These are phyloP conservation scores for Salix brachista DNA, from an alignment of 345 rosid species.

Conservation along the genomic window DNA sequence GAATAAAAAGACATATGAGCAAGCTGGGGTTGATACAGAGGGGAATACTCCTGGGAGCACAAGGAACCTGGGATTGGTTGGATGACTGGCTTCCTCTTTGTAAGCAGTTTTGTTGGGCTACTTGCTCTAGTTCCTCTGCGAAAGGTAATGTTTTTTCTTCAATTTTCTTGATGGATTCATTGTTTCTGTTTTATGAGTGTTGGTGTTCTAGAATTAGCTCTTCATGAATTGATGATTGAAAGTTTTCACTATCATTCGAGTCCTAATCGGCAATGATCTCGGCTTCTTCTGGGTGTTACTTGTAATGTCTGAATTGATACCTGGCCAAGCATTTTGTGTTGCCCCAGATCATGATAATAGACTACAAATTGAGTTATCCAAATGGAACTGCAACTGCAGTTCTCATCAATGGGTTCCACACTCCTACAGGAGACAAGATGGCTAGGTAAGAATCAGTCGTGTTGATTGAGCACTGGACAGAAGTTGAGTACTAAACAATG, in stretches of 20 bases:
- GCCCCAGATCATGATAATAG: too few relatives aligned
- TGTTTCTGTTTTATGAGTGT: background rate
- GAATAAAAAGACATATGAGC: slow-evolving; percentile 61
- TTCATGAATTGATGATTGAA: background rate
- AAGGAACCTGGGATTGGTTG: slow-evolving; percentile 88
- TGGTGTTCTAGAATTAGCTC: background rate
- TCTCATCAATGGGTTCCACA: too few relatives aligned
- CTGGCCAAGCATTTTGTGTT: slow-evolving; percentile 1
- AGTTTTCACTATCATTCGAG: background rate
- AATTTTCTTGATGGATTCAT: background rate
- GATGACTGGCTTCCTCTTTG: slow-evolving; percentile 84
- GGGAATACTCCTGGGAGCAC: slow-evolving; percentile 63
- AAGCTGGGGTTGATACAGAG: slow-evolving; percentile 53
- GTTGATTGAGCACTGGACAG: too few relatives aligned
- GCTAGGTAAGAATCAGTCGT: too few relatives aligned
- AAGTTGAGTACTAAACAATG: too few relatives aligned
- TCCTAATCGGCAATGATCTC: background rate
- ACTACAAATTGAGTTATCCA: too few relatives aligned
- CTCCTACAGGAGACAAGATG: too few relatives aligned
- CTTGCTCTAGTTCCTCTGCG: slow-evolving; percentile 83
- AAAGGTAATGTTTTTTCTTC: slow-evolving; percentile 40
- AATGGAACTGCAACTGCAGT: too few relatives aligned
- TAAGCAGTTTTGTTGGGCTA: slow-evolving; percentile 71
- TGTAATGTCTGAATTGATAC: slow-evolving; percentile 1
- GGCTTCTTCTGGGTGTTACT: background rate